phyloP scores from a whole-genome alignment of 148 eudicot species.

The Amaranthus palmeri region DNA sequence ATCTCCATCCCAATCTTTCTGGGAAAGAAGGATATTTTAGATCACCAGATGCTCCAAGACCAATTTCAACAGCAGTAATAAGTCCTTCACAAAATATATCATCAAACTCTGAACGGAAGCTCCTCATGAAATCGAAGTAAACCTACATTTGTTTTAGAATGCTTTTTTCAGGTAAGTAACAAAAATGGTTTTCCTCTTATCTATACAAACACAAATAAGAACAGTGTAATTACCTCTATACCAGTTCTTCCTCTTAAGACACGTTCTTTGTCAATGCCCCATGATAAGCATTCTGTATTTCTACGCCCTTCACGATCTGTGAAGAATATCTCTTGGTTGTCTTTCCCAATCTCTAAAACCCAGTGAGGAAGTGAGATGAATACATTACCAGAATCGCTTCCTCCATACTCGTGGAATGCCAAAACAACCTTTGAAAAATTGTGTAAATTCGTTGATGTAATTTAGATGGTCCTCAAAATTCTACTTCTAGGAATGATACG shows the following conservation, averaged over 20 bases:
- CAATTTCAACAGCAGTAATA: constrained; percentile 54
- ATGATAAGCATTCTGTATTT: constrained; percentile 58
- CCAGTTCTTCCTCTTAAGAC: constrained; percentile 67
- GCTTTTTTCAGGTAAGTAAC: constrained; percentile 7
- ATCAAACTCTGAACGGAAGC: constrained; percentile 69
- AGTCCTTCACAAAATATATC: constrained; percentile 46
- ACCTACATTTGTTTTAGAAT: constrained; percentile 37
- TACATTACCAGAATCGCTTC: constrained; percentile 43
- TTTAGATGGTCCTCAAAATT: background rate
- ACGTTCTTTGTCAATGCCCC: constrained; percentile 68
- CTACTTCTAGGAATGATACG: background rate
- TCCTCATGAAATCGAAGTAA: constrained; percentile 74
- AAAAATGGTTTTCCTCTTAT: background rate
- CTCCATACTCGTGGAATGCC: constrained; percentile 62
- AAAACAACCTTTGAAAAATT: constrained; percentile 44
- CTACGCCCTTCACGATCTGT: constrained; percentile 74
- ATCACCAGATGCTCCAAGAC: constrained; percentile 67
- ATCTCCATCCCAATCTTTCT: constrained; percentile 58
- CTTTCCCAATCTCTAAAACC: constrained; percentile 67
- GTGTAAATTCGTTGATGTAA: background rate
- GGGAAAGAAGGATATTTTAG: constrained; percentile 62
- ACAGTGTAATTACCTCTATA: constrained; percentile 41
- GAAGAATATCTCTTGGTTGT: constrained; percentile 65
- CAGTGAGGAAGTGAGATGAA: constrained; percentile 63
- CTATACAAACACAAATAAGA: constrained; percentile 1